A percentile compares a stretch with the other conserved stretches of the same genome.
Evolutionary conservation across 371 early-diverging fungal genomes (phyloP).

Genomic region (Mucor indicus): DNA sequence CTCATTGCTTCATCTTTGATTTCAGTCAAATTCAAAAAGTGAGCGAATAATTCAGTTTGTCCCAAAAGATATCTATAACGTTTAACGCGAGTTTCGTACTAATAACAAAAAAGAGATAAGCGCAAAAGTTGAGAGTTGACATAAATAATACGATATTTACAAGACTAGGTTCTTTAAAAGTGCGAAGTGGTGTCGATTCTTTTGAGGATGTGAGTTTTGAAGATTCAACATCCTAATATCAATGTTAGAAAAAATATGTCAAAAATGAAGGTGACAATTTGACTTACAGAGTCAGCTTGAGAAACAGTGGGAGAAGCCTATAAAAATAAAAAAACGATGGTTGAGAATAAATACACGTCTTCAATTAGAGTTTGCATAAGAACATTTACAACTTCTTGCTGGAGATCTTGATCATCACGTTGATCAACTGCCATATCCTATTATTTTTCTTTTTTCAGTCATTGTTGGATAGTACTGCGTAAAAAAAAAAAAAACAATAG

Average conservation of each 20-base stretch:
- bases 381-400: constrained; percentile 13
- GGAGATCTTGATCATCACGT: constrained; percentile 1
- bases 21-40: constrained; percentile 61
- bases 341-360: background rate
- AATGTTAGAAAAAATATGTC: background rate
- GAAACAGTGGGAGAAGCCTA: constrained; percentile 15
- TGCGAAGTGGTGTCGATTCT: constrained; percentile 20
- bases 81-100: constrained; percentile 44
- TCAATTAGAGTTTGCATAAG: background rate
- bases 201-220: constrained; percentile 9
- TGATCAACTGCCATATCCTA: constrained; percentile 18
- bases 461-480: background rate
- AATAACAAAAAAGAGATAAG: background rate
- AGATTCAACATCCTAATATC: constrained; percentile 15
- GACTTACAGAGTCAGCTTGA: constrained; percentile 20
- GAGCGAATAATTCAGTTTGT: constrained; percentile 77
- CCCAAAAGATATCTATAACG: constrained; percentile 85
- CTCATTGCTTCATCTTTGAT: constrained; percentile 43
- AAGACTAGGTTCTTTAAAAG: constrained; percentile 21
- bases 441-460: background rate
- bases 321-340: background rate
- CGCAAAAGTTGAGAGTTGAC: background rate
- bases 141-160: constrained; percentile 2
- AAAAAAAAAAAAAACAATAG: no score
- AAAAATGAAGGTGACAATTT: background rate